Base-by-base conservation (phyloP, 2,329 filamentous ascomycete species). In the Colletotrichum cereale region DNA sequence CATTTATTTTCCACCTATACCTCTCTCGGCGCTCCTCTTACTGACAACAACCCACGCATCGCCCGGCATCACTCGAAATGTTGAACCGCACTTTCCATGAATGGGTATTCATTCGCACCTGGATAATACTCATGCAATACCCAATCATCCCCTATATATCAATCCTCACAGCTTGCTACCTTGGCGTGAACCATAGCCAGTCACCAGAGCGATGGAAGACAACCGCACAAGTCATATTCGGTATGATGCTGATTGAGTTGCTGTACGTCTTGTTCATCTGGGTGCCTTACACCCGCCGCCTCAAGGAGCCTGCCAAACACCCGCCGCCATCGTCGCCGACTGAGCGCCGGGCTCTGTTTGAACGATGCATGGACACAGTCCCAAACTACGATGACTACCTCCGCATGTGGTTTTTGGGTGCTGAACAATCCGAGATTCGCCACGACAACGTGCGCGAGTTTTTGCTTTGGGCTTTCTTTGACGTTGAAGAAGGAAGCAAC, bases 401-500 rank as follows among this genome's bases (percentile, higher is more conserved):
- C 52, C 84, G 82, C 60, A 84, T 85, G 71, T 94, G 92, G 92
- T 93, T 93, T 74, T 82, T 90, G n/a, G 88, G 87, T 40, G 88
- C 90, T 2, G 82, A 86, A 12, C 68, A 83, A 1, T 78, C 82
- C 24, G 89, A 91, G 42, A 89, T 94, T 66, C 84, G 86, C 55
- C 83, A 87, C n/a, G 90, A 93, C n/a, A 92, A 93, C 75, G 80
- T 93, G 63, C 86, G 85, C 74, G 89, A 92, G 73, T 93, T 92
- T 75, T 79, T 92, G 29, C 82, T 87, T 11, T 94, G 92, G 92
- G 90, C 88, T 1, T 3, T 5, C 84, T 88, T 63, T 21, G 61
- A 63, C 50, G 38, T 55, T 34, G 61, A 53, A 29, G 36, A 55
- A 26, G 36, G 26, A 10, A 53, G 38, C 48, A 38, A 42, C 48